Base-by-base conservation (phyloP, 1,284 basidiomycete genomes). In the Takashimella tepidaria region DNA sequence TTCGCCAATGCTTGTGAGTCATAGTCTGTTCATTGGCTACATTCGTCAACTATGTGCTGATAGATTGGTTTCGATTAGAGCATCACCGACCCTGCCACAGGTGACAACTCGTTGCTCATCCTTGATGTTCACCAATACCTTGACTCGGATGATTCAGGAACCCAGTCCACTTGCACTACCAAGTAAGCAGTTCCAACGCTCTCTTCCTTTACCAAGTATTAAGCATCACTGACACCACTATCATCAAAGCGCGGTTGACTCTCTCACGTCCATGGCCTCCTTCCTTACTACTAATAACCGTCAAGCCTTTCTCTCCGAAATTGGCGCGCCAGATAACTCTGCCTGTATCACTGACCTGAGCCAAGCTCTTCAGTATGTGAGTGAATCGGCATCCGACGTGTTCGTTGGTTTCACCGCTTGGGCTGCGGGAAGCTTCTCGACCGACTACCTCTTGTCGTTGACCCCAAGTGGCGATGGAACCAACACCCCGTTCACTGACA, bases 121-220 rank as follows among this genome's bases (percentile, higher is more conserved):
- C 80, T 84, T 60, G 83, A 84, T 77, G 81, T 83, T 3, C 82
- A 83, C 77, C 80, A 83, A 69, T 84, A 84, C 69, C 79, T 83
- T 57, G 83, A 84, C 67, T 75, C 73, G 50, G 82, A 83, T 67
- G 81, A 82, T 67, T 80, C 78, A 41, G 83, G 83, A 47, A 83
- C 80, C 3, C 77, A 79, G 62, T 59, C 77, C 11, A 80, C 56
- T 77, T 75, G 73, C 57, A 56, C 78, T 58, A 78, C 76, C 43
- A 82, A 69, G 81, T 79, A 41, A 52, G 72, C 59, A 2, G 16
- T 20, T 23, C 31, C 19, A 16, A 1, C 41, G 3, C 40, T 6
- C 22, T 23, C 41, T n/a, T 37, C 16, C 31, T 16, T 8, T 16
- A 8, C n/a, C n/a, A n/a, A n/a, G n/a, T n/a, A n/a, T n/a, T n/a